phyloP scores from a whole-genome alignment of 2,329 filamentous ascomycete genomes.

The Peltaster fructicola region DNA sequence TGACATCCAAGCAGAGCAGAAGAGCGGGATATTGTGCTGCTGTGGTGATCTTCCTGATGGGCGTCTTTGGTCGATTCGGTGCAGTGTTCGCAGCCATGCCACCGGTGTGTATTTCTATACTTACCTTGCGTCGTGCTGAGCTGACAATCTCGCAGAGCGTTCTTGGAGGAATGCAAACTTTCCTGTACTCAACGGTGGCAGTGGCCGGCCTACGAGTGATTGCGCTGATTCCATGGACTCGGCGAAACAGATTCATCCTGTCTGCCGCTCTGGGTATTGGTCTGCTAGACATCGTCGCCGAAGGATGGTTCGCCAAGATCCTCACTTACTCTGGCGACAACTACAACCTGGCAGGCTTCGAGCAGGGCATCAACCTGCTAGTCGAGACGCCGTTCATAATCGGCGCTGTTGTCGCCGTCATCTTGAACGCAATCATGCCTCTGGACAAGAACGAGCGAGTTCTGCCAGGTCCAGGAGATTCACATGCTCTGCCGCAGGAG shows the following conservation, averaged over 20 bases:
- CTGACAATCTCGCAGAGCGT: conserved; percentile 2
- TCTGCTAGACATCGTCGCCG: conserved; percentile 7
- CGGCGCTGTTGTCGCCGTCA: conserved; percentile 7
- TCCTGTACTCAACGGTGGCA: conserved; percentile 58
- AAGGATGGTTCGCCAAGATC: conserved; percentile 8
- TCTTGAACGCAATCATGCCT: conserved; percentile 9
- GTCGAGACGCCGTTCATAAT: conserved; percentile 10
- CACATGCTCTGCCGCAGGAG: no score
- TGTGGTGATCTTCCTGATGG: conserved; percentile 7
- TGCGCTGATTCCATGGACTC: conserved; percentile 48
- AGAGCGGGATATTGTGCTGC: conserved; percentile 8
- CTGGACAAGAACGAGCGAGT: conserved; percentile 6
- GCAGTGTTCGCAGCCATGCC: conserved; percentile 9
- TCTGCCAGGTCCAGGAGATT: no score
- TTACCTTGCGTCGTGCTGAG: no score
- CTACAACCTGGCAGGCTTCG: conserved; percentile 7
- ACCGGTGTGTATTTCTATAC: conserved; percentile 1
- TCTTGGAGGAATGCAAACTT: conserved; percentile 42
- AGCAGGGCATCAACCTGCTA: conserved; percentile 8
- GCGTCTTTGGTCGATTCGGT: conserved; percentile 8
- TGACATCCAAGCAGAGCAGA: conserved; percentile 5
- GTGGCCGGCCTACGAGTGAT: conserved; percentile 63
- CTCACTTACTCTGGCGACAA: conserved; percentile 6
- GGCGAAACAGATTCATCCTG: conserved; percentile 63
- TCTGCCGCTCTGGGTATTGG: conserved; percentile 8